Percentiles rank a stretch among this genome's conserved stretches.
These are phyloP conservation scores for Solanum lignicaule DNA, from an alignment of 257 asterid genomes.

Conservation along the genomic window DNA sequence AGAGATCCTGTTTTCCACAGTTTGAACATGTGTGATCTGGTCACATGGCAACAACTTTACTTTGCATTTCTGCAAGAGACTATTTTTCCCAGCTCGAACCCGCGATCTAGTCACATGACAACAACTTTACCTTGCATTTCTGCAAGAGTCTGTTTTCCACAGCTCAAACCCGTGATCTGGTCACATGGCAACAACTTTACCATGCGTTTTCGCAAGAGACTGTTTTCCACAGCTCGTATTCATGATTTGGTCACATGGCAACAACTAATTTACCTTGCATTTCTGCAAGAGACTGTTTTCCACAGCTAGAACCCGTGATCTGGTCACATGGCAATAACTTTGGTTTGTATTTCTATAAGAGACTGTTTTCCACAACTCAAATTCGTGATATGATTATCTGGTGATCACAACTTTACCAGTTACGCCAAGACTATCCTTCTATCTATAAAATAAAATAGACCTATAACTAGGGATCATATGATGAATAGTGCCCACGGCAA, in stretches of 20 bases:
- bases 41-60: background rate
- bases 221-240: background rate
- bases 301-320: no score
- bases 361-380: background rate
- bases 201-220: no score
- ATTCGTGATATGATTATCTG: background rate
- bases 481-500: background rate
- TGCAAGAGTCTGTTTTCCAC: no score
- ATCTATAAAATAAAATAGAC: background rate
- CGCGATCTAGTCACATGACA: no score
- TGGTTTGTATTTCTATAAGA: no score
- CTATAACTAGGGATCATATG: background rate
- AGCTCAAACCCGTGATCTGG: no score
- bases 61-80: no score
- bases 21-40: background rate
- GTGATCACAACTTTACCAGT: background rate
- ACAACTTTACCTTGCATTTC: no score
- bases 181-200: no score
- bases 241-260: background rate
- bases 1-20: background rate
- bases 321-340: background rate
- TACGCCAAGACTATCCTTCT: background rate
- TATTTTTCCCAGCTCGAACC: no score
- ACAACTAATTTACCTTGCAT: background rate
- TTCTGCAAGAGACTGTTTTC: no score